Evolutionary conservation across 1,284 basidiomycete genomes (phyloP).

Genomic region (Malassezia equina): DNA sequence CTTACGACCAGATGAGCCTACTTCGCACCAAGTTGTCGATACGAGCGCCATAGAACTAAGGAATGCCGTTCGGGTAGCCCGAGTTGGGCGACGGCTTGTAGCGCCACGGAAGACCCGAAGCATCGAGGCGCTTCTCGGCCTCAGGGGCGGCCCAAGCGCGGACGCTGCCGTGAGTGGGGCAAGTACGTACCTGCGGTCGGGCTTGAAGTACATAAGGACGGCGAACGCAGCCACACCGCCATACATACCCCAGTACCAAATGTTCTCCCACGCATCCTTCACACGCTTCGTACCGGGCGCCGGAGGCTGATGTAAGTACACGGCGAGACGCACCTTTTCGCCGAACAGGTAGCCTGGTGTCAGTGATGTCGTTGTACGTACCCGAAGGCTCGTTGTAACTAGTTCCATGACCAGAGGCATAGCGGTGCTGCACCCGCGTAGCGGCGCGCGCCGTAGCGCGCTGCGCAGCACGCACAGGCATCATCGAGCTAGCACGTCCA

Average conservation of each 20-base stretch:
- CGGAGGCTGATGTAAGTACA: slow-evolving; percentile 49
- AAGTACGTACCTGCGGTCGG: slow-evolving; percentile 72
- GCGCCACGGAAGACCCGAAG: slow-evolving; percentile 35
- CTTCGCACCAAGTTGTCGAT: slow-evolving; percentile 7
- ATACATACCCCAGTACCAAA: slow-evolving; percentile 57
- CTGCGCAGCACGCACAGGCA: slow-evolving; percentile 1
- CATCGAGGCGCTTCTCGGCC: slow-evolving; percentile 43
- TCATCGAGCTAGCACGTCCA: slow-evolving; percentile 4
- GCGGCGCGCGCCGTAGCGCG: neutral
- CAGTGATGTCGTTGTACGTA: slow-evolving; percentile 6
- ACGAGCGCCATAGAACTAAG: slow-evolving; percentile 2
- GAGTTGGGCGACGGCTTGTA: slow-evolving; percentile 46
- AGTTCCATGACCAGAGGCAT: slow-evolving; percentile 17
- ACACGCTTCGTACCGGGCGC: slow-evolving; percentile 64
- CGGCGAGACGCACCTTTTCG: slow-evolving; percentile 32
- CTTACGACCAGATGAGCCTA: neutral
- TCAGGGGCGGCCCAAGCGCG: slow-evolving; percentile 42
- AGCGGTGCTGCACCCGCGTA: slow-evolving; percentile 2
- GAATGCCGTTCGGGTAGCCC: slow-evolving; percentile 24
- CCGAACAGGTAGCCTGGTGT: slow-evolving; percentile 35
- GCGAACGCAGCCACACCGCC: slow-evolving; percentile 69
- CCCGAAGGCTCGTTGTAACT: slow-evolving; percentile 42
- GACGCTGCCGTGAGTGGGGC: slow-evolving; percentile 23
- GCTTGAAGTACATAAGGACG: slow-evolving; percentile 81
- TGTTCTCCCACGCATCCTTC: slow-evolving; percentile 66